Base-by-base conservation (phyloP, 2,329 filamentous ascomycete species). In the Chaetomiaceae sp. region DNA sequence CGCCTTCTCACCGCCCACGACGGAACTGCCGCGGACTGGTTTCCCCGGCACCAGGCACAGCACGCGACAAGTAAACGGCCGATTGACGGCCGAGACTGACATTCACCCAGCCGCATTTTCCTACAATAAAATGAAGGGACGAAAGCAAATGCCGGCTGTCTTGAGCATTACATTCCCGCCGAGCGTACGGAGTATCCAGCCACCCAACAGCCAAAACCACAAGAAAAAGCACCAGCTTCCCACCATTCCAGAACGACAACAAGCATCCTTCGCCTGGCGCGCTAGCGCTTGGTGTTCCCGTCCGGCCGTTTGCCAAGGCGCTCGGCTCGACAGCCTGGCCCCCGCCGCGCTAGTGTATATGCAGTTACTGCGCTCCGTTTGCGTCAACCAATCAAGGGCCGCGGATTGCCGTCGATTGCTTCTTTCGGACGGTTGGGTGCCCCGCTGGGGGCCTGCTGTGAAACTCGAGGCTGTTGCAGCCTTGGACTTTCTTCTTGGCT, bases 251-350 rank as follows among this genome's bases (percentile, higher is more conserved):
- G 25, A 27, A 9, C 5, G 9, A 27, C 25, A 6, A 5, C 31
- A 38, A n/a, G 38, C 22, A 19, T 17, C n/a, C 12, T n/a, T 51
- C 23, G 34, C 36, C 31, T 37, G 31, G 31, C 31, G 40, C 48
- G n/a, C 33, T 31, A 36, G 31, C 9, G 12, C 8, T 19, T 48
- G 44, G 31, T 34, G n/a, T 34, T 31, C 40, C 54, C 45, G 39
- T 48, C 48, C 39, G 34, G 45, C 53, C 53, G 53, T 55, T n/a
- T 52, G 53, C 48, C 53, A 52, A 43, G 53, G 44, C 38, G 23
- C 39, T 20, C 29, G 23, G 15, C 15, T 22, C 27, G 38, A 17
- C n/a, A 29, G 38, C 34, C 31, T 44, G 17, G 22, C 29, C 48
- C 44, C 53, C 53, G 53, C 53, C 33, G 43, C 43, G 34, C 54